Evolutionary conservation across 1,284 basidiomycete species (phyloP), one percentile per base, ranked within the genome.

Genomic region (Sanghuangporus sanghuang): DNA sequence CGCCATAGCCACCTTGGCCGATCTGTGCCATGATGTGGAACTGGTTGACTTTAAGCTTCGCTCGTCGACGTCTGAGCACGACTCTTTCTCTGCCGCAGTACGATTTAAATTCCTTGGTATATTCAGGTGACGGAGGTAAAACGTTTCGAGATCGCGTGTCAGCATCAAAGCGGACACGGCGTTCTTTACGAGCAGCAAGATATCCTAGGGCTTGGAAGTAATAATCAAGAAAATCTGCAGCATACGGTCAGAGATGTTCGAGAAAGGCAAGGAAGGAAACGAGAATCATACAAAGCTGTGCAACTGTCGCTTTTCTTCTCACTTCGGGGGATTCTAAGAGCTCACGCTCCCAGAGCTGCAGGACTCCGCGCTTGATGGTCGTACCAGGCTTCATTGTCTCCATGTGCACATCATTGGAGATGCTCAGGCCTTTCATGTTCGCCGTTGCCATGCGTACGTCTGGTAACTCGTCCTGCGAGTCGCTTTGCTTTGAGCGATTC

Each of bases 11-110:
- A 21, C 95, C 96, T 77, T 98, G 96, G 1, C 96, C 95, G 57
- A 98, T 93, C 73, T 98, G 96, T 1, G 94, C 93, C 69, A 98
- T 95, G 74, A 97, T 96, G 71, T 96, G 90, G 72, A 96, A 97
- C 72, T 95, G 90, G 64, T 97, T 90, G 44, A 97, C 85, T 66
- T 86, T 84, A 59, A 96, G 81, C 75, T 96, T 96, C 18, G 92
- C 88, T 50, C 94, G 83, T 21, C 95, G 85, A 69, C 92, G 89
- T 60, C 95, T 83, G n/a, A 98, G 81, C 2, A 96, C 73, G 2
- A 95, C 94, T 39, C 95, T 90, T 76, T 98, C 95, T 44, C 95
- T 85, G 0, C 94, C 95, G 69, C 87, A 90, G 76, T 98, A 97
- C 0, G 92, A 94, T 70, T 89, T 90, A 78, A 93, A 90, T 73